Evolutionary conservation across 108 stramenopile genomes (phyloP), one percentile per base, ranked within the genome.

Genomic region (Pseudonitzschia multistriata): DNA sequence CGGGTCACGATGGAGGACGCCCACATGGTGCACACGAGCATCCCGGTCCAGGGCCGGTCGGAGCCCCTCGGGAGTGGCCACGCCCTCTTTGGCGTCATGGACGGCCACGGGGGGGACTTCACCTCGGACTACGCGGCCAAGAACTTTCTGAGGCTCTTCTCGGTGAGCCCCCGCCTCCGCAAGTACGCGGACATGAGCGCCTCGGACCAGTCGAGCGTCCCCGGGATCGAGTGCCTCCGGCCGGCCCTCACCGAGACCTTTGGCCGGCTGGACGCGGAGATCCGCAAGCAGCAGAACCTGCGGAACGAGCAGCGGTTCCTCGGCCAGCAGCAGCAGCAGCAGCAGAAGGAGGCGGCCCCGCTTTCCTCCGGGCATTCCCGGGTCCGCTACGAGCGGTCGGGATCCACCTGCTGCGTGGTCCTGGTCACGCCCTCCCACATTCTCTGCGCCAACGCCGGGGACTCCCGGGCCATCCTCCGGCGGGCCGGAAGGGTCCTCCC

Each of bases 381-480:
- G 40, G 36, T 71, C 29, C 48, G 35, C 31, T 67, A 83, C 25
- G 92, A 91, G 78, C 73, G 86, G 52, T 81, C 80, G 15, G 98
- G 98, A 0, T 89, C 94, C 17, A 97, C 98, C 0, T 94, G 88
- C 21, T 87, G 96, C 31, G 80, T 86, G 27, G 95, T 89, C 2
- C 62, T 98, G 40, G 52, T 98, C 5, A 96, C 97, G 21, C 97
- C 97, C 0, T 74, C 81, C 21, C 92, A 95, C 40, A 82, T 97
- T 36, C 67, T 99, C 33, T 95, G 94, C 71, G 96, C 95, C 66
- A 99, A 99, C 79, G 93, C 96, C 14, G 98, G 98, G 27, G 98
- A 99, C 72, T 96, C 96, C 36, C 73, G 98, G 50, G 91, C 94
- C 55, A 76, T 97, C 55, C 79, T 92, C 14, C 75, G 78, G 35